phyloP scores from a whole-genome alignment of 1,284 basidiomycete species.

The Ustilago crameri region DNA sequence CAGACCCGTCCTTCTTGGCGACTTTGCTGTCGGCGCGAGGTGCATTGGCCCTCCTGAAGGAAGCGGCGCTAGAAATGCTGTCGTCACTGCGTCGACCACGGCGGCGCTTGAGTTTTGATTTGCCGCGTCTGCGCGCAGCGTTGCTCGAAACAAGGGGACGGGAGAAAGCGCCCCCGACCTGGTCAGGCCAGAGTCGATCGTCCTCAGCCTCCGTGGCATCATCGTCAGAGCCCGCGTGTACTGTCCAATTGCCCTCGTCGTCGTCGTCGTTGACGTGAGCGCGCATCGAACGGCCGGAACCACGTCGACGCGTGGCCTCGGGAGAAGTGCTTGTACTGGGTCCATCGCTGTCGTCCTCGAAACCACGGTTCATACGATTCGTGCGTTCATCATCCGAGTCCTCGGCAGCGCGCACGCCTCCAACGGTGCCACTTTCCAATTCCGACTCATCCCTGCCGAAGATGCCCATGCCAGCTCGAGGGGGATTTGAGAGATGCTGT shows the following conservation, averaged over 20 bases:
- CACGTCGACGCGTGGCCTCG: neutral
- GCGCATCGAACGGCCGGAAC: neutral
- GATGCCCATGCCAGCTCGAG: slow-evolving; percentile 41
- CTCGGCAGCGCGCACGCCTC: slow-evolving; percentile 46
- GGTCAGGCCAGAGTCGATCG: slow-evolving; percentile 43
- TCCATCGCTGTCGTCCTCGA: slow-evolving; percentile 5
- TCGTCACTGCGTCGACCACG: slow-evolving; percentile 32
- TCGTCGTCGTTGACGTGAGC: slow-evolving; percentile 10
- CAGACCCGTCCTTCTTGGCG: slow-evolving; percentile 13
- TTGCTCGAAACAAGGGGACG: slow-evolving; percentile 21
- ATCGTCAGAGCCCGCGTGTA: slow-evolving; percentile 20
- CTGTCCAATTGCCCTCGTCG: slow-evolving; percentile 25
- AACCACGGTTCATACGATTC: slow-evolving; percentile 1
- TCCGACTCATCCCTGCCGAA: slow-evolving; percentile 55
- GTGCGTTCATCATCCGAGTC: slow-evolving; percentile 37
- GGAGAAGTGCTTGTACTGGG: neutral
- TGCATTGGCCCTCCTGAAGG: slow-evolving; percentile 7
- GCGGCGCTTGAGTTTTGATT: slow-evolving; percentile 28
- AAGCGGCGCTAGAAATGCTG: slow-evolving; percentile 17
- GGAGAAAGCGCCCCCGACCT: slow-evolving; percentile 53
- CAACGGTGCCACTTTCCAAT: slow-evolving; percentile 50
- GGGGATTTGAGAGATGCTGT: neutral
- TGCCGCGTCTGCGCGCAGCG: slow-evolving; percentile 20
- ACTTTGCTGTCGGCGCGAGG: slow-evolving; percentile 22
- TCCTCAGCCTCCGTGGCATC: slow-evolving; percentile 34